Evolutionary conservation across 148 eudicot species (phyloP), one percentile per base, ranked within the genome.

Genomic region (Fagopyrum homotropicum): DNA sequence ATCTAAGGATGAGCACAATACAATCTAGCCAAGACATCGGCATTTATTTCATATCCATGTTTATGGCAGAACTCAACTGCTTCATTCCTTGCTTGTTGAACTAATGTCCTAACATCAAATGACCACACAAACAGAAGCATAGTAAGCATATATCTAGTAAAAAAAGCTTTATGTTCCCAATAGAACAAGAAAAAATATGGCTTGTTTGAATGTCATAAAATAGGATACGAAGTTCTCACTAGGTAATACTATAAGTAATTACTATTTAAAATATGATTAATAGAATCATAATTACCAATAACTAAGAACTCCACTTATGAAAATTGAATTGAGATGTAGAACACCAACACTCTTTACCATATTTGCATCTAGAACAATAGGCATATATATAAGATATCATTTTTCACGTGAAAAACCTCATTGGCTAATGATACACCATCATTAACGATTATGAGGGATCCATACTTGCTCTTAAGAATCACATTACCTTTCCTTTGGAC

Each of bases 71-170:
- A 92, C 77, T 95, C 99, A 10, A 96, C 97, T 48, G 99, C 97
- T 89, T 95, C 97, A 76, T 95, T 91, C 82, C 97, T 89, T 63
- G 99, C 99, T 87, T 92, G 99, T 70, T 92, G 97, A 72, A 95
- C 99, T 87, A 95, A 85, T 76, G 91, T 86, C 88, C 96, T 90
- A 45, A 97, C 87, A 81, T 95, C 99, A 82, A 96, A 93, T 95
- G 82, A 5, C 77, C 63, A 45, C 43, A 8, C 52, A 22, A 45
- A 72, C n/a, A 26, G 46, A 55, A 49, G 7, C n/a, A 55, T 51
- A 35, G 72, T 77, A 40, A 51, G 10, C 45, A 63, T 26, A 63
- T 2, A 57, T 50, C 73, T 50, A 69, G 14, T 4, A n/a, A n/a
- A 35, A 61, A 64, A 19, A 29, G 6, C 59, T 35, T 73, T 56